A percentile compares a stretch with the other conserved stretches of the same genome.
phyloP scores from a whole-genome alignment of 805 yeast genomes.

The Kuraishia floccosa region DNA sequence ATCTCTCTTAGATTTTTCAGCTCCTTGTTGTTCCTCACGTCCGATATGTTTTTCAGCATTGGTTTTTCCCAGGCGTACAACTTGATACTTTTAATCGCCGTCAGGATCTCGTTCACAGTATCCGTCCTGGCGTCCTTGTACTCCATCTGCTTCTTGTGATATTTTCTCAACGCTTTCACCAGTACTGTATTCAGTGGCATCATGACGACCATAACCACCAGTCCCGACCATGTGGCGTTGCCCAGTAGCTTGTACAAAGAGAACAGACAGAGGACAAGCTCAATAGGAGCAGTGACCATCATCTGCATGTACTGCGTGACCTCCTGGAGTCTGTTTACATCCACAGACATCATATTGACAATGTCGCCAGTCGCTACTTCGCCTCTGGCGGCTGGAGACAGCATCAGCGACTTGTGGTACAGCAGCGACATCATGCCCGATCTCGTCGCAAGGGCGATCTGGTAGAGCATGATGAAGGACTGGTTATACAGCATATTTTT shows the following conservation, averaged over 20 bases:
- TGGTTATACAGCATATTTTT: slow-evolving; percentile 61
- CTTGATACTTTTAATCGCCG: slow-evolving; percentile 52
- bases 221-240: slow-evolving; percentile 45
- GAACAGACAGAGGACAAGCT: slow-evolving; percentile 37
- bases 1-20: slow-evolving; percentile 37
- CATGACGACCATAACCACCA: slow-evolving; percentile 38
- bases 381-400: slow-evolving; percentile 57
- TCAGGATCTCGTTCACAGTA: slow-evolving; percentile 45
- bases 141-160: slow-evolving; percentile 47
- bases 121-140: slow-evolving; percentile 50
- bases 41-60: slow-evolving; percentile 37
- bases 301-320: slow-evolving; percentile 42
- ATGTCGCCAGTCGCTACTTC: slow-evolving; percentile 67
- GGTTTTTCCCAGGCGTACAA: slow-evolving; percentile 64
- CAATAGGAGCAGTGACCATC: slow-evolving; percentile 47
- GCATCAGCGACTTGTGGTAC: slow-evolving; percentile 55
- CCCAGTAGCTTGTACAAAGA: slow-evolving; percentile 50
- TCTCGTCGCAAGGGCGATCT: slow-evolving; percentile 54
- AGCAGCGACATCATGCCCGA: slow-evolving; percentile 57
- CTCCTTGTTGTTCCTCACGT: slow-evolving; percentile 49
- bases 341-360: slow-evolving; percentile 69
- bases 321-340: slow-evolving; percentile 53
- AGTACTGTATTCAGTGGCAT: slow-evolving; percentile 44
- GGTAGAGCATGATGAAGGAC: slow-evolving; percentile 44
- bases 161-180: slow-evolving; percentile 29